These are phyloP conservation scores for Beauveria scarabaeidicola DNA, from an alignment of 2,329 filamentous ascomycete species.

Conservation along the genomic window DNA sequence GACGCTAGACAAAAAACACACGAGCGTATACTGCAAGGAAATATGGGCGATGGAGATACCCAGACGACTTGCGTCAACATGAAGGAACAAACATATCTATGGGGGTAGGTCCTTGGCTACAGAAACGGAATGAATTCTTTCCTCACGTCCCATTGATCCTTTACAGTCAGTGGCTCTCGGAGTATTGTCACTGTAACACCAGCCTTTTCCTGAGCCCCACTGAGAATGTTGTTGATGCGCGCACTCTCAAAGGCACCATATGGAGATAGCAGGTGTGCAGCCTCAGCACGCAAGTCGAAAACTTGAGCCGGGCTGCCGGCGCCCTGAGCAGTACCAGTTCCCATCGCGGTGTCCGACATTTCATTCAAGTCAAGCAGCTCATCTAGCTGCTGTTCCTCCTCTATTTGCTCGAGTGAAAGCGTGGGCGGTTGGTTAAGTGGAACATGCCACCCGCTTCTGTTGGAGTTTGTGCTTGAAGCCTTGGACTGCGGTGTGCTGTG, in stretches of 20 bases:
- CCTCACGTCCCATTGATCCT: constrained; percentile 21
- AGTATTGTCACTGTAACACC: constrained; percentile 25
- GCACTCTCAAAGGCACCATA: constrained; percentile 20
- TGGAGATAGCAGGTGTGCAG: constrained; percentile 16
- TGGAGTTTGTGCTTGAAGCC: neutral
- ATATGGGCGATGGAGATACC: neutral
- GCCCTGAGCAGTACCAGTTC: neutral
- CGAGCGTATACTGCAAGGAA: neutral
- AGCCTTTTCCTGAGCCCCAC: constrained; percentile 18
- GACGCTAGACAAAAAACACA: neutral
- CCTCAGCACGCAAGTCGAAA: constrained; percentile 8
- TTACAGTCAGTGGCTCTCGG: constrained; percentile 16
- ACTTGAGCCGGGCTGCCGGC: neutral
- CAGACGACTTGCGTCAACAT: neutral
- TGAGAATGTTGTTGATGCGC: constrained; percentile 24
- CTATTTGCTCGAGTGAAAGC: neutral
- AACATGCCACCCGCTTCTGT: neutral
- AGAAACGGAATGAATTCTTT: constrained; percentile 19
- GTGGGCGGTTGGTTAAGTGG: constrained; percentile 3
- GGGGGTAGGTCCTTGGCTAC: neutral
- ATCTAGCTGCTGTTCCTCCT: neutral
- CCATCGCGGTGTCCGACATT: neutral
- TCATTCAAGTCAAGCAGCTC: neutral
- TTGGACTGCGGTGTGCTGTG: neutral
- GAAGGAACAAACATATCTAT: too few species aligned